phyloP scores from a whole-genome alignment of 352 stramenopile species.

The Phytophthora sp. region DNA sequence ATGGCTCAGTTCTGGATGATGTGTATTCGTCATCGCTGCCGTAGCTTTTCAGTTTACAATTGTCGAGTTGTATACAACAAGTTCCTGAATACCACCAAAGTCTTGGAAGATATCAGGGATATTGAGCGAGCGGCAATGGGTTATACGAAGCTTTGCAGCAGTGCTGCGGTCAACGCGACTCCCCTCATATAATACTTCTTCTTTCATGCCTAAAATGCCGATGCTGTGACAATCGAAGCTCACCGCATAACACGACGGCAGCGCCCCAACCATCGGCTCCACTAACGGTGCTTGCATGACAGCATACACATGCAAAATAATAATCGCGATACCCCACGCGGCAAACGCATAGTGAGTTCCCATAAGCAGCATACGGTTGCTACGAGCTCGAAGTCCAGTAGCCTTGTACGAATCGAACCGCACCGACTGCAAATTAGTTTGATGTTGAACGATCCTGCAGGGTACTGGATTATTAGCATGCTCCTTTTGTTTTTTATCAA shows the following conservation, averaged over 20 bases:
- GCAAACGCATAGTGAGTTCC: too few species aligned
- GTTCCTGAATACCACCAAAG: constrained; percentile 35
- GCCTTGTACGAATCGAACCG: too few species aligned
- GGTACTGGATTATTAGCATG: too few species aligned
- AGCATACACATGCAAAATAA: too few species aligned
- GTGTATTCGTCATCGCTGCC: constrained; percentile 24
- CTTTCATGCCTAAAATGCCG: constrained; percentile 3
- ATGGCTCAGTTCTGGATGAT: constrained; percentile 33
- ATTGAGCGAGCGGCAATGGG: constrained; percentile 35
- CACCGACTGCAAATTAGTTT: too few species aligned
- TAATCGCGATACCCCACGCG: too few species aligned
- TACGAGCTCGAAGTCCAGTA: too few species aligned
- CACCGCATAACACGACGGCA: constrained; percentile 38
- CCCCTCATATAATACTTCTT: constrained; percentile 32
- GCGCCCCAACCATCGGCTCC: constrained; percentile 30
- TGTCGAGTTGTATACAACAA: constrained; percentile 43
- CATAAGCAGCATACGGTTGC: too few species aligned
- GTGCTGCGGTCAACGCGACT: constrained; percentile 26
- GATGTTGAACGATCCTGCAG: too few species aligned
- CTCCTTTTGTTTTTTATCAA: too few species aligned
- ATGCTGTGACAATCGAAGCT: constrained; percentile 36
- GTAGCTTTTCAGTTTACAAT: constrained; percentile 31
- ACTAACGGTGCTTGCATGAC: too few species aligned
- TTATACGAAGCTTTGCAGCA: constrained; percentile 30
- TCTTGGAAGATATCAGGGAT: constrained; percentile 37